Evolutionary conservation across 331 rosid species (phyloP), one percentile per base, ranked within the genome.

Genomic region (Quercus tomentella): DNA sequence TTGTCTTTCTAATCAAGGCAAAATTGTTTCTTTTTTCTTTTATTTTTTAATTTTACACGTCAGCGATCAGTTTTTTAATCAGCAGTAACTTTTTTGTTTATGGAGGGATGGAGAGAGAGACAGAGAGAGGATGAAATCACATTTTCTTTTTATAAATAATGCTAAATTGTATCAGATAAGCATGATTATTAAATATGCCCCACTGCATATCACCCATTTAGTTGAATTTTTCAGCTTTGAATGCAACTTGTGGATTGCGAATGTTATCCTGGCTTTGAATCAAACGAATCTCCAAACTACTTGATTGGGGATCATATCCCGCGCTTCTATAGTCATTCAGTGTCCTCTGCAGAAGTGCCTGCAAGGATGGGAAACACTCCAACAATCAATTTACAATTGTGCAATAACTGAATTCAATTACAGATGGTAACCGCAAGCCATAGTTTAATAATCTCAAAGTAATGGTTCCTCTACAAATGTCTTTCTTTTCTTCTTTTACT

Each of bases 191-290:
- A 25, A 52, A 41, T 54, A 30, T 35, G 63, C 4, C 58, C 58
- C 55, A 67, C 70, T 23, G 26, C 63, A 68, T 30, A 76, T 56
- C 72, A 55, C 57, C 72, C 69, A 7, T 31, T 87, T 79, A 92
- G 76, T 75, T 26, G 87, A 80, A 94, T 58, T 78, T 84, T 86
- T 94, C 88, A 55, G 97, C 97, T 86, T 81, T 84, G 82, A 86
- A 84, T 79, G 84, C 77, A 61, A 92, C 82, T 80, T 90, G 67
- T 4, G 94, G 99, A 37, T 33, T 86, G 70, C 97, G 91, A 81
- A 96, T 91, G 74, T 91, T 87, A 37, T 92, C 97, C 80, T 86
- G 98, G 86, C 98, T 93, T 85, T 96, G 99, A 78, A 96, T 87
- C 87, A 96, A 82, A 79, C 98, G 88, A 81, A 96, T 93, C 89